Percentiles rank a stretch among this genome's conserved stretches.
phyloP scores from a whole-genome alignment of 352 stramenopile genomes.

The Phytopythium aichiense region DNA sequence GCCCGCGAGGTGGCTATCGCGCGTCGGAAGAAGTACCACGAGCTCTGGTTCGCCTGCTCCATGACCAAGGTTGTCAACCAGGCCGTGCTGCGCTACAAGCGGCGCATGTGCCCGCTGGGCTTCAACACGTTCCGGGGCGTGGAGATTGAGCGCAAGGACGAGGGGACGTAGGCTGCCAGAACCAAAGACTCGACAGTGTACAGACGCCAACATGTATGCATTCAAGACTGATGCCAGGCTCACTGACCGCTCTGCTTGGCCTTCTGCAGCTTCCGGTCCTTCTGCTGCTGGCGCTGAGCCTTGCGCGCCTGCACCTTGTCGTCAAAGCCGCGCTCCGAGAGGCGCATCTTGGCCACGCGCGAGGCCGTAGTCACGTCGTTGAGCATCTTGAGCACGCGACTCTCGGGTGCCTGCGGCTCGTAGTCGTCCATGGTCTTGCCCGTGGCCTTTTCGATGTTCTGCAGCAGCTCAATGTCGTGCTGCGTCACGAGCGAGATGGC shows the following conservation, averaged over 20 bases:
- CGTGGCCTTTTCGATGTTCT: constrained; percentile 93
- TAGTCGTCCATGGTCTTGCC: constrained; percentile 92
- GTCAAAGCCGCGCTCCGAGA: constrained; percentile 87
- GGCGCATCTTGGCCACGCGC: constrained; percentile 91
- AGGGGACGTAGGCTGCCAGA: neutral
- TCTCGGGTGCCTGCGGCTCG: constrained; percentile 69
- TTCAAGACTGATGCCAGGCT: neutral
- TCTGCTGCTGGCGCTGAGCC: constrained; percentile 52
- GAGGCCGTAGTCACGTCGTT: constrained; percentile 94
- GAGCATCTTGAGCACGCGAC: constrained; percentile 93
- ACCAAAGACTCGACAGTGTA: neutral
- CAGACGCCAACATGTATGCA: neutral
- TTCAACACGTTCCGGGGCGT: constrained; percentile 46
- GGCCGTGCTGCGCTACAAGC: constrained; percentile 38
- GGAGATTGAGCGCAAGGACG: constrained; percentile 13
- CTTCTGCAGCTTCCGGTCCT: constrained; percentile 19
- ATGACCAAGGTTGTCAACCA: constrained; percentile 47
- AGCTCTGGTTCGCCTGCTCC: constrained; percentile 39
- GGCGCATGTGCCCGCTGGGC: constrained; percentile 31
- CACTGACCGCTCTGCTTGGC: neutral
- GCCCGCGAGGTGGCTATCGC: neutral
- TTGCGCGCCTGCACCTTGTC: constrained; percentile 78
- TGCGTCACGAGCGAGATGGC: constrained; percentile 95
- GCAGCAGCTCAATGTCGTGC: constrained; percentile 92
- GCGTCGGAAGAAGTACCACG: constrained; percentile 25